These are phyloP conservation scores for Cladophialophora carrionii DNA, from an alignment of 2,329 filamentous ascomycete genomes.

Conservation along the genomic window DNA sequence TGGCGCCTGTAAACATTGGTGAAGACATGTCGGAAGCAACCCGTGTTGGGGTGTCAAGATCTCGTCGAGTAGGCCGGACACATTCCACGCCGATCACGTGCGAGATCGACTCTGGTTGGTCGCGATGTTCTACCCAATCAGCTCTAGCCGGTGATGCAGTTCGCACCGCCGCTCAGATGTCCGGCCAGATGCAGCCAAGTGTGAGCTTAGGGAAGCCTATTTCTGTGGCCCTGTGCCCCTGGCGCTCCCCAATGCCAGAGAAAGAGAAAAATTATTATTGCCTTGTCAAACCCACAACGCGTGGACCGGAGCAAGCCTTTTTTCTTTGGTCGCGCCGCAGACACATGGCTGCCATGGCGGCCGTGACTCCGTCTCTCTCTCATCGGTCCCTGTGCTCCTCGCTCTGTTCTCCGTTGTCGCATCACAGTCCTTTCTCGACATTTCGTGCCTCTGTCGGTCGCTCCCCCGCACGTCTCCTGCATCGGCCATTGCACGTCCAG, in stretches of 20 bases:
- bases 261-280: constrained; percentile 1
- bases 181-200: constrained; percentile 7
- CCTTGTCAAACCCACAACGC: constrained; percentile 7
- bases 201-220: constrained; percentile 9
- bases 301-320: neutral
- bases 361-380: constrained; percentile 13
- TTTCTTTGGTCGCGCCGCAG: neutral
- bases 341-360: constrained; percentile 7
- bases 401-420: constrained; percentile 30
- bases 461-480: constrained; percentile 30
- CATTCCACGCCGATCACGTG: neutral
- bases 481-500: constrained; percentile 23
- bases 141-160: neutral
- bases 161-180: constrained; percentile 12
- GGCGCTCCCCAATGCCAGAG: neutral
- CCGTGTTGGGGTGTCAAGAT: neutral
- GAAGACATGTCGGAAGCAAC: neutral
- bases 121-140: neutral
- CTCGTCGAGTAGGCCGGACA: neutral
- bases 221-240: constrained; percentile 11
- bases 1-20: too few species aligned
- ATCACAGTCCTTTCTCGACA: constrained; percentile 17
- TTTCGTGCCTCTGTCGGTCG: constrained; percentile 13
- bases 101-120: too few species aligned
- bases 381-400: constrained; percentile 14